phyloP scores from a whole-genome alignment of 2,329 filamentous ascomycete species.

The Cucurbitaria berberidis region DNA sequence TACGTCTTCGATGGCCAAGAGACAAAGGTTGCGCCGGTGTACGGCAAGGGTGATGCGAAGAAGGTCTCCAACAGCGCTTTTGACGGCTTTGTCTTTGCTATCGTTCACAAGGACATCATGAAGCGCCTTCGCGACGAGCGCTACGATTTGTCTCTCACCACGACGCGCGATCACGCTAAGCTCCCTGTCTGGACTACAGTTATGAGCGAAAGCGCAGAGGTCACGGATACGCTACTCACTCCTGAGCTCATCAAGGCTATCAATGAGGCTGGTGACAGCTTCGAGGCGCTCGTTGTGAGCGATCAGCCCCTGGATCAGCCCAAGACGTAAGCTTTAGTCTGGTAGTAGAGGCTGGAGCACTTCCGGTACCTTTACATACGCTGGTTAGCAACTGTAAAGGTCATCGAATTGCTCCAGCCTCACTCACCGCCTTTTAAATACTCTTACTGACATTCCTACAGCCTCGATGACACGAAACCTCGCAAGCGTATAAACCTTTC shows the following conservation, averaged over 20 bases:
- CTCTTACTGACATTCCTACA: constrained; percentile 45
- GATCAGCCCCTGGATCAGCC: constrained; percentile 92
- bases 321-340: constrained; percentile 67
- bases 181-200: constrained; percentile 88
- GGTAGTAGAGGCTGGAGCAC: neutral
- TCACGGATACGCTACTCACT: constrained; percentile 86
- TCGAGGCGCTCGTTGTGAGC: constrained; percentile 83
- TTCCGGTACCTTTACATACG: neutral
- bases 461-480: constrained; percentile 80
- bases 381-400: neutral
- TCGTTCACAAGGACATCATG: constrained; percentile 96
- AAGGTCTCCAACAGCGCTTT: constrained; percentile 69
- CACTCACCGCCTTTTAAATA: neutral
- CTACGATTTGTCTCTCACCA: constrained; percentile 91
- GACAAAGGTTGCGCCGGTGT: constrained; percentile 71
- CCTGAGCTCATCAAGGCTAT: constrained; percentile 84
- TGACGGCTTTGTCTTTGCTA: constrained; percentile 91
- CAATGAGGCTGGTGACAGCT: constrained; percentile 74
- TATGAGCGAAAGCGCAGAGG: constrained; percentile 96
- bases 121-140: constrained; percentile 86
- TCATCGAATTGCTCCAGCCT: neutral
- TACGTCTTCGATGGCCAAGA: constrained; percentile 96
- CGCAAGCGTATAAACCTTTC: constrained; percentile 87
- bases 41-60: constrained; percentile 67
- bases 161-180: constrained; percentile 90